Percentiles rank a stretch among this genome's conserved stretches.
Evolutionary conservation across 2,329 filamentous ascomycete species (phyloP).

Genomic region (Akanthomyces lecanii): DNA sequence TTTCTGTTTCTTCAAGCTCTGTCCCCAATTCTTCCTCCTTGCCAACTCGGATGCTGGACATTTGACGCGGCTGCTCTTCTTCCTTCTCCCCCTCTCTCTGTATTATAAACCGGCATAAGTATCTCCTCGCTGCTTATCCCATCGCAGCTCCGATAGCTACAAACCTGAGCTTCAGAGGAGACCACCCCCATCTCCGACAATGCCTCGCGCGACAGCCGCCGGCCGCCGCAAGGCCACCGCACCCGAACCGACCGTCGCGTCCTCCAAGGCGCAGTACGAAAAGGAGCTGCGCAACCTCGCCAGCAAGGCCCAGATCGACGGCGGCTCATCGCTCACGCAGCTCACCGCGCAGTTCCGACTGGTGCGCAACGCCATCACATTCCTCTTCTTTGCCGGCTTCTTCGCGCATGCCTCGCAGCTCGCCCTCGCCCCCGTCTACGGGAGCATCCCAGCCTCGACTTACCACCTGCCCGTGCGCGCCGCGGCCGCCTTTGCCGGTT

Average conservation of each 20-base stretch:
- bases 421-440: slow-evolving; percentile 81
- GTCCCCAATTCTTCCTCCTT: not conserved
- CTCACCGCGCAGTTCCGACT: slow-evolving; percentile 35
- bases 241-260: slow-evolving; percentile 11
- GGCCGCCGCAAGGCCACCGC: slow-evolving; percentile 18
- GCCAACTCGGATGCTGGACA: slow-evolving; percentile 19
- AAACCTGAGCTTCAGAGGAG: too few species aligned
- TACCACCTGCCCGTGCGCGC: slow-evolving; percentile 67
- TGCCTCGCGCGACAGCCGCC: slow-evolving; percentile 8
- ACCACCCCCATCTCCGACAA: not conserved
- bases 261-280: slow-evolving; percentile 42
- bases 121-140: not conserved
- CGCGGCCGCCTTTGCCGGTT: slow-evolving; percentile 64
- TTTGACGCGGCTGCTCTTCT: slow-evolving; percentile 5
- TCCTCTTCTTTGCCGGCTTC: slow-evolving; percentile 44
- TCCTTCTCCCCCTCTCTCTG: not conserved
- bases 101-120: not conserved
- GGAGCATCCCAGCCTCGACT: slow-evolving; percentile 69
- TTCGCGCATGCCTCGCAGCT: slow-evolving; percentile 69
- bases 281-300: slow-evolving; percentile 50
- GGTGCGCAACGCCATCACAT: slow-evolving; percentile 31
- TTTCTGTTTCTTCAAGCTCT: not conserved
- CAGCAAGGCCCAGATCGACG: slow-evolving; percentile 34
- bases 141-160: not conserved
- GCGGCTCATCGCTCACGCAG: slow-evolving; percentile 35